phyloP scores from a whole-genome alignment of 169 alveolate genomes.

The Plasmodium adleri region DNA sequence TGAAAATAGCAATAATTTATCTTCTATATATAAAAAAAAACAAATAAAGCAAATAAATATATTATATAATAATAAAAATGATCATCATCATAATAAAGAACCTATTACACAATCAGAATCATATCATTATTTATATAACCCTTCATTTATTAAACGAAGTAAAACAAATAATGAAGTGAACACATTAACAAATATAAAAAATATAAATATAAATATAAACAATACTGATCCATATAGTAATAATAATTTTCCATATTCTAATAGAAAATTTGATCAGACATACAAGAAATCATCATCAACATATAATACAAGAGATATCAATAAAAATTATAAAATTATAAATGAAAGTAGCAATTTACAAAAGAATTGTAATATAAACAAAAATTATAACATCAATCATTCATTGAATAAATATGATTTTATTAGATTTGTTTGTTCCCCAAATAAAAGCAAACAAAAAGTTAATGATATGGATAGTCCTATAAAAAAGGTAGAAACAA shows the following conservation, averaged over 20 bases:
- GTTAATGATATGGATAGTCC: conserved; percentile 6
- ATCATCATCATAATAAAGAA: neutral
- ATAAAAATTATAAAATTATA: neutral
- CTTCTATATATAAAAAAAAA: neutral
- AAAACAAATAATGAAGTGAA: neutral
- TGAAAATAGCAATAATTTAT: neutral
- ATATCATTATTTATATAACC: neutral
- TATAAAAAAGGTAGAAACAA: neutral
- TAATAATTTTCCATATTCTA: conserved; percentile 9
- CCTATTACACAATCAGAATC: conserved; percentile 1
- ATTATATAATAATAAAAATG: neutral
- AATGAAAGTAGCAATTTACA: neutral
- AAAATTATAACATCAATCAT: conserved; percentile 2
- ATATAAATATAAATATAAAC: neutral
- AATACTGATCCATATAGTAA: neutral
- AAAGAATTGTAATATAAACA: neutral
- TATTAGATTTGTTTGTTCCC: conserved; percentile 71
- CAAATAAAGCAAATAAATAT: conserved; percentile 3
- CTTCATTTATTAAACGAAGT: neutral
- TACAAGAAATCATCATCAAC: conserved; percentile 20
- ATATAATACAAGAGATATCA: neutral
- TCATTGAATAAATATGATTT: conserved; percentile 67
- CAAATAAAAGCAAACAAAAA: conserved; percentile 38
- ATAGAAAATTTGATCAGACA: conserved; percentile 36
- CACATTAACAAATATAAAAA: neutral